phyloP scores from a whole-genome alignment of 1,139 yeast genomes.

The Hyphopichia wangnamkhiaoensis region DNA sequence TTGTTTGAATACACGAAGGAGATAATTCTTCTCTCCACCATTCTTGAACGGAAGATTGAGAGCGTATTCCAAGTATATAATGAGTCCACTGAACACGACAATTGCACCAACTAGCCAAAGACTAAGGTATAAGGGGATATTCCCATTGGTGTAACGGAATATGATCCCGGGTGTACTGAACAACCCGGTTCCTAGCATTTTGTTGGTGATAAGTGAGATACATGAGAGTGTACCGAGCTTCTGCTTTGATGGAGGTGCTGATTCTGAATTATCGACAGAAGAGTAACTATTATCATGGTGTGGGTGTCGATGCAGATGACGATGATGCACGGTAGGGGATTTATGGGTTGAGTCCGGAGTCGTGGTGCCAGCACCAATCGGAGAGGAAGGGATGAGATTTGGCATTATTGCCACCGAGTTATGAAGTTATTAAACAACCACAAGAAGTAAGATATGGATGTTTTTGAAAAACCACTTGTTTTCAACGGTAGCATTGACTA shows the following conservation, averaged over 20 bases:
- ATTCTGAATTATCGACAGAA: background rate
- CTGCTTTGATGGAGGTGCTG: too few relatives aligned
- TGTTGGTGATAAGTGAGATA: conserved; percentile 46
- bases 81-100: conserved; percentile 47
- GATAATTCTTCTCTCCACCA: conserved; percentile 54
- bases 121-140: conserved; percentile 38
- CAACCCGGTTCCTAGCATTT: conserved; percentile 55
- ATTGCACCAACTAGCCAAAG: conserved; percentile 49
- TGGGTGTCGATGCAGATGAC: background rate
- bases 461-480: too few relatives aligned
- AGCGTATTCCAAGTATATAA: conserved; percentile 49
- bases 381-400: background rate
- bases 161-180: conserved; percentile 52
- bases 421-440: too few relatives aligned
- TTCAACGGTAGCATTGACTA: too few relatives aligned
- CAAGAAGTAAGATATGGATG: too few relatives aligned
- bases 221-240: conserved; percentile 22
- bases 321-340: background rate
- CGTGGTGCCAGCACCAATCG: background rate
- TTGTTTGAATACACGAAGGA: conserved; percentile 39
- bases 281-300: background rate
- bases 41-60: conserved; percentile 46
- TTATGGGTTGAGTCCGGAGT: background rate
- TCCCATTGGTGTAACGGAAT: conserved; percentile 45
- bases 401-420: too few relatives aligned